Base-by-base conservation (phyloP, 345 rosid species). In the Kernera saxatilis region DNA sequence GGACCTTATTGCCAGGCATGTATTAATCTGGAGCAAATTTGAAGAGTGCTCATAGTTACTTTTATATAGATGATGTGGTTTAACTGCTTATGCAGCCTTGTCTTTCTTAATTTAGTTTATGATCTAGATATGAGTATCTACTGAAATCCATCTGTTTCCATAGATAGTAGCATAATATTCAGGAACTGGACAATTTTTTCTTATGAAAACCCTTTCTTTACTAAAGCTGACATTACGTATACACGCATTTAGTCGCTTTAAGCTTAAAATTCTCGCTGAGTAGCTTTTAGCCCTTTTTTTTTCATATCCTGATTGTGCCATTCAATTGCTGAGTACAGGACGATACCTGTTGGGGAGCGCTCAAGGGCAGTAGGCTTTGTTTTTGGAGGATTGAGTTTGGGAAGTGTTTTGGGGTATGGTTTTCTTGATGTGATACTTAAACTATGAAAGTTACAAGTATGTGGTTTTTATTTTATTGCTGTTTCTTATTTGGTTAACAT, bases 1-100 rank as follows among this genome's bases (percentile, higher is more conserved):
- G 27, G 98, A 90, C 77, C 97, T 93, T 64, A 93, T 93, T 70
- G 98, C 97, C 78, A 90, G 98, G 98, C 87, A 88, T 64, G 90
- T 86, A 65, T 73, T 54, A 78, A 48, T 61, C 46, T 64, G 65
- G 56, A 75, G 74, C 27, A 58, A 53, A 11, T 67, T 54, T 61
- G 48, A 40, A 71, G 70, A 63, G 27, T 71, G 49, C 21, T 72
- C 29, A 12, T 39, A 43, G 46, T 57, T 69, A 67, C 53, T 58
- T 55, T 45, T 8, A 27, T 51, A 74, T 68, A 69, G 25, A 32
- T 43, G 26, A 54, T 65, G 26, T 65, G 19, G 27, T 57, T 54
- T 54, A 44, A 36, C 44, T 62, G 54, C 48, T 51, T 73, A 35
- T 26, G 61, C 72, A 56, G 25, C 48, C 7, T 32, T 61, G 11